Conservation (phyloP, 495 filamentous ascomycete species). For the Neurospora tetrasperma region DNA sequence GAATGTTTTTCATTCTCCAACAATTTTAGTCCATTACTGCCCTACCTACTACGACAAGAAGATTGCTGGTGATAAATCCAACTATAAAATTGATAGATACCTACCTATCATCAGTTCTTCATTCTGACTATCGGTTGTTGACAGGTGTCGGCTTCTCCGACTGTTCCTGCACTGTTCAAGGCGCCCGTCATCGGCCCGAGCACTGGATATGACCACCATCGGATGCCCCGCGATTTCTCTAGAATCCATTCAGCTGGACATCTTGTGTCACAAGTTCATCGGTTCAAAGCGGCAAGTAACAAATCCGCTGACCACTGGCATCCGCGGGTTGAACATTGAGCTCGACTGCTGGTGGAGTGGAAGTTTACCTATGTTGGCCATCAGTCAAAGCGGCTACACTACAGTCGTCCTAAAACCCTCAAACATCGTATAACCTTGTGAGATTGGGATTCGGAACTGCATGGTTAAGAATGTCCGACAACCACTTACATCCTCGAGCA, state of each 20-base stretch:
- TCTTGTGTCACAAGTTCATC: too few species aligned
- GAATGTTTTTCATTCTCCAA: too few species aligned
- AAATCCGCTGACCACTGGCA: too few species aligned
- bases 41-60: too few species aligned
- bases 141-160: not conserved
- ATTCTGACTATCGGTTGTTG: not conserved
- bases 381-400: not conserved
- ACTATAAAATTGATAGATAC: not conserved
- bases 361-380: not conserved
- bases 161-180: not conserved
- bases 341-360: too few species aligned
- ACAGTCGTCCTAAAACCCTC: not conserved
- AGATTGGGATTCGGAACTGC: not conserved
- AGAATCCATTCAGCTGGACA: too few species aligned
- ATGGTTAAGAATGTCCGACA: not conserved
- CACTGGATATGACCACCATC: too few species aligned
- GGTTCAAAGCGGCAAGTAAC: too few species aligned
- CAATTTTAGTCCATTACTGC: too few species aligned
- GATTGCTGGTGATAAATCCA: too few species aligned
- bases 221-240: too few species aligned
- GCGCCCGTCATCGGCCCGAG: not conserved
- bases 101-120: not conserved
- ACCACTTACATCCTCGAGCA: not conserved
- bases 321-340: too few species aligned
- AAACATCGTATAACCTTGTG: not conserved